Percentiles rank a stretch among this genome's conserved stretches.
phyloP scores from a whole-genome alignment of 192 early-diverging fungal genomes.

The Neocallimastix lanati region DNA sequence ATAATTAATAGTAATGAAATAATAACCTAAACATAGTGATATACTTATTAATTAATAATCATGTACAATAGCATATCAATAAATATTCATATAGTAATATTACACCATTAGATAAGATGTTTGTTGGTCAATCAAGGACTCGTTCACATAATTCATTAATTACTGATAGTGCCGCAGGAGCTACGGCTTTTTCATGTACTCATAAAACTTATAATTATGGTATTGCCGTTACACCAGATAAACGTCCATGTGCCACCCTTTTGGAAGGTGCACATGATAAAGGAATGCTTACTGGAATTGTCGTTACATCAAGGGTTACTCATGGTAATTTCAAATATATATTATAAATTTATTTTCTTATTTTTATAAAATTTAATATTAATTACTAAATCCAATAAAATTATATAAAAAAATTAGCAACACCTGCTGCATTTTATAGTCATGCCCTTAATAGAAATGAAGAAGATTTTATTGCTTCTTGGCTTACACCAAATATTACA shows the following conservation, averaged over 20 bases:
- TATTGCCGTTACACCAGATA: slow-evolving; percentile 53
- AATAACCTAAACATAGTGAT: background rate
- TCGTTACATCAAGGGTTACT: slow-evolving; percentile 85
- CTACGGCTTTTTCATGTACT: slow-evolving; percentile 84
- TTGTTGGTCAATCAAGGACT: slow-evolving; percentile 81
- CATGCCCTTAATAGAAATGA: slow-evolving; percentile 61
- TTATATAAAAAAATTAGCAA: too few relatives aligned
- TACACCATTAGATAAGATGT: slow-evolving; percentile 45
- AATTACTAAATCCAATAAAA: too few relatives aligned
- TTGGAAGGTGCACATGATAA: slow-evolving; percentile 77
- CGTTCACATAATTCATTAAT: slow-evolving; percentile 59
- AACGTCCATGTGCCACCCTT: slow-evolving; percentile 71
- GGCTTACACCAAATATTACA: background rate
- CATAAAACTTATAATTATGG: slow-evolving; percentile 88
- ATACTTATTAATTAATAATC: slow-evolving; percentile 58
- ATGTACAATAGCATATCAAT: slow-evolving; percentile 15
- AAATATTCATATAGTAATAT: background rate
- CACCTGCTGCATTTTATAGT: slow-evolving; percentile 39
- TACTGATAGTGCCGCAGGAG: slow-evolving; percentile 93
- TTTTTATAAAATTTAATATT: too few relatives aligned
- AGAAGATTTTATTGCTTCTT: slow-evolving; percentile 24
- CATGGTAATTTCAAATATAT: slow-evolving; percentile 31
- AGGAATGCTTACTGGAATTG: slow-evolving; percentile 72
- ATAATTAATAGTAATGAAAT: background rate
- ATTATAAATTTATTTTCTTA: too few relatives aligned